phyloP scores from a whole-genome alignment of 2,329 filamentous ascomycete species.

The Capronia epimyces region DNA sequence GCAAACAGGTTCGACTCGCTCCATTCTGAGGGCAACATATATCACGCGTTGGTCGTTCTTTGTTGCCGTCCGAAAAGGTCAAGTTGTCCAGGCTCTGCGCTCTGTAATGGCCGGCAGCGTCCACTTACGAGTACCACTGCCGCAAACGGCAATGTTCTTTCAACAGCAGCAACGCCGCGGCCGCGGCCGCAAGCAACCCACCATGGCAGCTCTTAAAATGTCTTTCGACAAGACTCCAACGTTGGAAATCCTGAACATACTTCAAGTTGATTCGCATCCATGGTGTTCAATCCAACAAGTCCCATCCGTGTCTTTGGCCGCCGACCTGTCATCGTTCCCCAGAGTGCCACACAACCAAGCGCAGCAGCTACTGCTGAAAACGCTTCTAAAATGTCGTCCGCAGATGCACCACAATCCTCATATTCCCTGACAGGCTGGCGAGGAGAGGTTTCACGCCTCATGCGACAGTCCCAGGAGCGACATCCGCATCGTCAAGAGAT shows the following conservation, averaged over 20 bases:
- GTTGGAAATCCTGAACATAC: constrained; percentile 2
- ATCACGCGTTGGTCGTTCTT: constrained; percentile 5
- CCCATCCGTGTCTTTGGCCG: constrained; percentile 18
- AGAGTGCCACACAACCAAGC: background rate
- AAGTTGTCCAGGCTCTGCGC: constrained; percentile 7
- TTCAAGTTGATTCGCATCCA: background rate
- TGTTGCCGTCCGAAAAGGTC: constrained; percentile 18
- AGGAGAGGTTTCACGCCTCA: constrained; percentile 9
- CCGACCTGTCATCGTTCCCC: constrained; percentile 9
- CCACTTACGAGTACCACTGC: constrained; percentile 11
- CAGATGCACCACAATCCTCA: background rate
- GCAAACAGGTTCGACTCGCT: constrained; percentile 14
- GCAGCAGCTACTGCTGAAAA: background rate
- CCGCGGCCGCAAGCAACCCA: constrained; percentile 17
- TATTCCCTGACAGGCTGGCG: constrained; percentile 12
- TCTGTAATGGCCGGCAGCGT: constrained; percentile 2
- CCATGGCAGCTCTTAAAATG: constrained; percentile 20
- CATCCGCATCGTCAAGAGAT: constrained; percentile 13
- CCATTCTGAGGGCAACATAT: background rate
- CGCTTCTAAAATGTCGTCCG: constrained; percentile 5
- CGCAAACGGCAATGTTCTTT: constrained; percentile 27
- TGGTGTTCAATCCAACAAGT: constrained; percentile 21
- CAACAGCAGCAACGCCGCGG: constrained; percentile 9
- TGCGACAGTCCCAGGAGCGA: constrained; percentile 10
- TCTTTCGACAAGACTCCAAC: constrained; percentile 1